Base-by-base conservation (phyloP, 768 basidiomycete genomes). In the Lyophyllum shimeji region DNA sequence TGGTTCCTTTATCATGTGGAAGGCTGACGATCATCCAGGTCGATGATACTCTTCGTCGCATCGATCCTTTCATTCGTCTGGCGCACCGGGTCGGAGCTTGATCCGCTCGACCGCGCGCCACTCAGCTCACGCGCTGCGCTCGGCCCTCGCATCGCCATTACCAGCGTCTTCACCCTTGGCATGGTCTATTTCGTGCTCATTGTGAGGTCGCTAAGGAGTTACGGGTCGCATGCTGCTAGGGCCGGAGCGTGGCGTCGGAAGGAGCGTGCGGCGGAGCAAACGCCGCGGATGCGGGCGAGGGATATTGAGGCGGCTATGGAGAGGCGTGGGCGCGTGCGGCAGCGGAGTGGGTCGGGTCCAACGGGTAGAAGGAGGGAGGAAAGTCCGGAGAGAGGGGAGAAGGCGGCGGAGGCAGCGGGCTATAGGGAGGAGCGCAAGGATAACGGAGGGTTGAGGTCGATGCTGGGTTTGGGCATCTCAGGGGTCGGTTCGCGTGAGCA, bases 51-150 rank as follows among this genome's bases (percentile, higher is more conserved):
- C 46, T 90, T 90, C 68, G 67, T 86, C 58, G 63, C 75, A 3
- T 74, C 84, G 12, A 85, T 90, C 60, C 74, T 88, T 27, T 77
- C 84, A 3, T 90, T 82, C 57, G 82, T 89, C 47, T 90, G 89
- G 89, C 81, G 85, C 46, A 83, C 82, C 0, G 87, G 85, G 12
- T 77, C 82, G 0, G 71, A 69, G 2, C 31, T 66, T 13, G 80
- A 86, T 50, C 60, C 70, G 7, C 37, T 65, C 2, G 58, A 66
- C 40, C 73, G 74, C 1, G 58, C 64, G 13, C 71, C 72, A 3
- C 73, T 85, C 1, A 65, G 72, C 12, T 62, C 71, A 0, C 58
- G 57, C 0, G 75, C 73, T 2, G 78, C 75, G 1, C 67, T 87
- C 3, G 82, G 74, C 2, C 78, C 84, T 1, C 81, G 89, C 18